phyloP scores from a whole-genome alignment of 306 rosid genomes.

The Cicer chorassanicum region DNA sequence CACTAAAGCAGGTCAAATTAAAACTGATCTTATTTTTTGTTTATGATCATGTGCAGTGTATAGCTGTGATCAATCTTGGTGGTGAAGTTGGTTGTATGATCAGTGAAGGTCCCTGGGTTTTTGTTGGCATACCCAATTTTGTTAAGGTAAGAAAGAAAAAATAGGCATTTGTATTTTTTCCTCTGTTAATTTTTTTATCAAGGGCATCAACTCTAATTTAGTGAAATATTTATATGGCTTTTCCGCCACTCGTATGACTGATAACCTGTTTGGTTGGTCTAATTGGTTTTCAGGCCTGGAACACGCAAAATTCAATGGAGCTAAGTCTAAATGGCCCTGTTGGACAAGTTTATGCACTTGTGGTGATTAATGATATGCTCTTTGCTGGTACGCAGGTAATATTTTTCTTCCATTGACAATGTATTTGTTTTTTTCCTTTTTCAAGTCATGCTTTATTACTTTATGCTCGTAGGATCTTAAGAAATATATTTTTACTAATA shows the following conservation, averaged over 20 bases:
- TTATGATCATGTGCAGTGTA: constrained; percentile 62
- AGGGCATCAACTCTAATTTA: constrained; percentile 22
- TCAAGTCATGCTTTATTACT: constrained; percentile 7
- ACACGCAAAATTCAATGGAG: constrained; percentile 72
- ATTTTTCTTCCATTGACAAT: constrained; percentile 22
- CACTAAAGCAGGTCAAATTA: not conserved
- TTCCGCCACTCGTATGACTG: constrained; percentile 12
- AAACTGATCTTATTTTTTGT: constrained; percentile 36
- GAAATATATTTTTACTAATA: not conserved
- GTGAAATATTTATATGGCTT: not conserved
- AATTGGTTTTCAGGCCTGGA: constrained; percentile 80
- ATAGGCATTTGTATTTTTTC: constrained; percentile 7
- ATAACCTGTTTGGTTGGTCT: constrained; percentile 42
- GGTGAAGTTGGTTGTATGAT: constrained; percentile 97
- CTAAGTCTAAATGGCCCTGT: constrained; percentile 88
- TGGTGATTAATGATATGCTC: constrained; percentile 81
- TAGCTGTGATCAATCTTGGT: constrained; percentile 67
- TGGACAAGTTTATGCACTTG: constrained; percentile 92
- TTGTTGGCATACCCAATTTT: constrained; percentile 82
- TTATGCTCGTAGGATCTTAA: not conserved
- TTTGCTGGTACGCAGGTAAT: constrained; percentile 98
- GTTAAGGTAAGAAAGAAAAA: constrained; percentile 69
- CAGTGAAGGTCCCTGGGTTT: constrained; percentile 94
- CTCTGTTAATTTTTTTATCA: constrained; percentile 14
- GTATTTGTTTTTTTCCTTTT: constrained; percentile 22